A percentile compares a stretch with the other conserved stretches of the same genome.
Conservation (phyloP, 139 green algal genomes). For the Chlorella sp. region DNA sequence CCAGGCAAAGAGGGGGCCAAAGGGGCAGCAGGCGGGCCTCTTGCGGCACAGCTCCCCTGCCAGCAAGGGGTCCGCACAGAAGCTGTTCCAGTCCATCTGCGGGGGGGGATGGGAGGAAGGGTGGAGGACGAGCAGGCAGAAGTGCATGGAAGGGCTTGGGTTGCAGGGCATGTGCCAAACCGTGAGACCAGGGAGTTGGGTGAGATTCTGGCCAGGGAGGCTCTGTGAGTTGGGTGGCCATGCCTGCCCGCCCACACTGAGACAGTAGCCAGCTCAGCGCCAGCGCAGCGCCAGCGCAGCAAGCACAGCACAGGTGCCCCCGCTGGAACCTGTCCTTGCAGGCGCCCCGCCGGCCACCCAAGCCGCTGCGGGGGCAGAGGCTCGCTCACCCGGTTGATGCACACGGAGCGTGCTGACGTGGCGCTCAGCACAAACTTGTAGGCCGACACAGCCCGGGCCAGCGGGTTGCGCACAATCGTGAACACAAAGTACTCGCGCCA, state of each 20-base stretch:
- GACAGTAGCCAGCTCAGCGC: too few species aligned
- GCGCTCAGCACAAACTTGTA: constrained; percentile 26
- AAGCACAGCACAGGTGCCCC: too few species aligned
- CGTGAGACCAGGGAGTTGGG: too few species aligned
- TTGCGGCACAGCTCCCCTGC: constrained; percentile 15
- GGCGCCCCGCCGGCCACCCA: too few species aligned
- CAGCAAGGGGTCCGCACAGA: constrained; percentile 19
- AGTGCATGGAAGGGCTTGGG: too few species aligned
- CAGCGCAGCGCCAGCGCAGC: too few species aligned
- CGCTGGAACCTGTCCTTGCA: too few species aligned
- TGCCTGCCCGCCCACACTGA: too few species aligned
- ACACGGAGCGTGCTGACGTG: not conserved
- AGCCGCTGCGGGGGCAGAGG: too few species aligned
- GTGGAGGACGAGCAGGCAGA: not conserved
- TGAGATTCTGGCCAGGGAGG: too few species aligned
- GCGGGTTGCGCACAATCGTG: constrained; percentile 37
- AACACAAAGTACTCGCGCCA: constrained; percentile 43
- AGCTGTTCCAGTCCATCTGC: constrained; percentile 25
- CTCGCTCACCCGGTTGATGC: not conserved
- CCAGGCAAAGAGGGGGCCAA: not conserved
- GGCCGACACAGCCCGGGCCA: not conserved
- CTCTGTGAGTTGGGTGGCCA: too few species aligned
- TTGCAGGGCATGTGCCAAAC: too few species aligned
- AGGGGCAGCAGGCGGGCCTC: constrained; percentile 18
- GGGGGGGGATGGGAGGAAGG: not conserved